Percentiles rank a stretch among this genome's conserved stretches.
phyloP scores from a whole-genome alignment of 2,329 filamentous ascomycete genomes.

The Xylaria sp. region DNA sequence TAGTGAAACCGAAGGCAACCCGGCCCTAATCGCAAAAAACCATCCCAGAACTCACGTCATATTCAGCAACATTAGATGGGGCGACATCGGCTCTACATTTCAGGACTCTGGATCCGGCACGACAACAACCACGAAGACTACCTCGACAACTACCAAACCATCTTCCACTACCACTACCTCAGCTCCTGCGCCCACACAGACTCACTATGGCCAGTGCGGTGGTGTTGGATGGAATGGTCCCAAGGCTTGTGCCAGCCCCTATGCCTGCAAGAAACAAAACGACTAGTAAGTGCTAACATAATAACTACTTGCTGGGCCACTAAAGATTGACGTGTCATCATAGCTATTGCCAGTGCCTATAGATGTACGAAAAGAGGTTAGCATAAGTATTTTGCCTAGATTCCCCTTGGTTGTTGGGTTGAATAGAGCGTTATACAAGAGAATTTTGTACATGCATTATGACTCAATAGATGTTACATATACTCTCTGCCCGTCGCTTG shows the following conservation, averaged over 20 bases:
- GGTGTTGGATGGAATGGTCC: constrained; percentile 22
- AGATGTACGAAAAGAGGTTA: neutral
- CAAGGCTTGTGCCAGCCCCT: constrained; percentile 15
- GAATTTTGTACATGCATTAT: constrained; percentile 14
- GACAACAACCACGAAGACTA: constrained; percentile 1
- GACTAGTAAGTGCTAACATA: constrained; percentile 21
- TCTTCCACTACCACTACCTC: constrained; percentile 4
- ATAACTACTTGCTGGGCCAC: neutral
- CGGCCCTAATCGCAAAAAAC: constrained; percentile 38
- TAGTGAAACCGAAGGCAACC: constrained; percentile 58
- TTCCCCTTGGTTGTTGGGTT: neutral
- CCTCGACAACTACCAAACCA: neutral
- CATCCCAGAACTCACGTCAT: constrained; percentile 35
- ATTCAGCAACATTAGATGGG: constrained; percentile 39
- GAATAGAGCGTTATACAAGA: neutral
- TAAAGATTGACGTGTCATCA: neutral
- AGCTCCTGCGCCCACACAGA: neutral
- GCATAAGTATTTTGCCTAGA: neutral
- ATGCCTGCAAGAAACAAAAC: constrained; percentile 11
- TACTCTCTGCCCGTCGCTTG: neutral
- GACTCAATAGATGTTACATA: neutral
- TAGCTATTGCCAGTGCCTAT: constrained; percentile 23
- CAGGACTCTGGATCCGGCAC: neutral
- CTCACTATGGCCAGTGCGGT: constrained; percentile 17
- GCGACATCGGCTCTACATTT: constrained; percentile 35